These are phyloP conservation scores for Auricularia sp. DNA, from an alignment of 768 basidiomycete genomes.

Conservation along the genomic window DNA sequence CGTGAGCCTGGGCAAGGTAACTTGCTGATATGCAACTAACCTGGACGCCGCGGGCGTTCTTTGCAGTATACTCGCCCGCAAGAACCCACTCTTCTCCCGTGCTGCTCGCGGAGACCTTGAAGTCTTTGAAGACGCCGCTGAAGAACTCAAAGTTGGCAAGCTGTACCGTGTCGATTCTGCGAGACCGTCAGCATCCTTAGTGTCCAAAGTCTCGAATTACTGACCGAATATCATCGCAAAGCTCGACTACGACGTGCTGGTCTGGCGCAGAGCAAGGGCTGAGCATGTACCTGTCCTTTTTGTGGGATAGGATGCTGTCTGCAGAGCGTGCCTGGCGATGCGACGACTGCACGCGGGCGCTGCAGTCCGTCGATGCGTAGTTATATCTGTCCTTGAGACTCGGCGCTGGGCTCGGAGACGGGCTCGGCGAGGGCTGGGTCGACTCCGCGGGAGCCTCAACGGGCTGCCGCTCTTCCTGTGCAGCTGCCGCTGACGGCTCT, in stretches of 20 bases:
- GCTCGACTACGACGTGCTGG: constrained; percentile 86
- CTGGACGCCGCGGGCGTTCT: constrained; percentile 87
- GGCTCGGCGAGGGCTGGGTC: constrained; percentile 4
- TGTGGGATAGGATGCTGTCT: constrained; percentile 74
- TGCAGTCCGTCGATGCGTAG: constrained; percentile 88
- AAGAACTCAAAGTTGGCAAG: constrained; percentile 98
- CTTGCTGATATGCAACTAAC: constrained; percentile 32
- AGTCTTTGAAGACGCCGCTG: constrained; percentile 89
- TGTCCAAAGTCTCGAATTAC: too few relatives aligned
- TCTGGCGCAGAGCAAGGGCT: constrained; percentile 64
- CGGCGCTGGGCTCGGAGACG: constrained; percentile 50
- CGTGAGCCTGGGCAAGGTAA: background rate
- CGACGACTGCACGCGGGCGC: constrained; percentile 79
- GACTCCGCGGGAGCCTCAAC: background rate
- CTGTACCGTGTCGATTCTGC: constrained; percentile 80
- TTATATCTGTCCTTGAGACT: constrained; percentile 86
- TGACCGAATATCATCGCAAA: constrained; percentile 86
- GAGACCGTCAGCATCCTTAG: too few relatives aligned
- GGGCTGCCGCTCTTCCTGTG: background rate
- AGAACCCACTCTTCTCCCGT: constrained; percentile 50
- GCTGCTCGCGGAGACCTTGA: constrained; percentile 72
- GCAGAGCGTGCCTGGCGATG: constrained; percentile 77
- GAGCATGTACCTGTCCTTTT: constrained; percentile 94
- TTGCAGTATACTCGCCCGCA: constrained; percentile 71
- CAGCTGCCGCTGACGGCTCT: constrained; percentile 2